These are phyloP conservation scores for Ogataea pini DNA, from an alignment of 805 yeast genomes.

Conservation along the genomic window DNA sequence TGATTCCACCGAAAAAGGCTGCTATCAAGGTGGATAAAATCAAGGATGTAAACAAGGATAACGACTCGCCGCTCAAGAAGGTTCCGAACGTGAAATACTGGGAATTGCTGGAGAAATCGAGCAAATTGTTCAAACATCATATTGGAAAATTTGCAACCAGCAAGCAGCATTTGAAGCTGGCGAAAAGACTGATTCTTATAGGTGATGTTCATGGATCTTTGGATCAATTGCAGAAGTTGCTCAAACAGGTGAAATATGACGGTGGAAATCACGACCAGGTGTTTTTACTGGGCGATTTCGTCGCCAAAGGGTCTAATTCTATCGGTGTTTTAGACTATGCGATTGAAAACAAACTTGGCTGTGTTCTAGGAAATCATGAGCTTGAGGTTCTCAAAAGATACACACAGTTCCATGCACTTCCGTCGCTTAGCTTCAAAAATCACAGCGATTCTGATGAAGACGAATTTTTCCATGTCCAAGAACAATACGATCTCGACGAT, in stretches of 20 bases:
- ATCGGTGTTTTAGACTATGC: slow-evolving; percentile 66
- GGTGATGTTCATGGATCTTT: slow-evolving; percentile 91
- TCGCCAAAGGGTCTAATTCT: slow-evolving; percentile 82
- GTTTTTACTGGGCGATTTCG: slow-evolving; percentile 79
- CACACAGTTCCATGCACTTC: slow-evolving; percentile 56
- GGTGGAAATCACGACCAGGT: slow-evolving; percentile 52
- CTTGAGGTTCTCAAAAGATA: slow-evolving; percentile 66
- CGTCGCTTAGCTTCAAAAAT: slow-evolving; percentile 23
- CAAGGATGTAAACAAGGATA: slow-evolving; percentile 10
- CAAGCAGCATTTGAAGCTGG: slow-evolving; percentile 13
- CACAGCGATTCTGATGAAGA: slow-evolving; percentile 18
- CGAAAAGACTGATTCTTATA: slow-evolving; percentile 59
- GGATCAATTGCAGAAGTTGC: slow-evolving; percentile 51
- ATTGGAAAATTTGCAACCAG: slow-evolving; percentile 16
- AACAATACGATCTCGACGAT: slow-evolving; percentile 37
- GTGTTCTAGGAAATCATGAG: slow-evolving; percentile 91
- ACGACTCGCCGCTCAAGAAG: slow-evolving; percentile 30
- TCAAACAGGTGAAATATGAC: slow-evolving; percentile 51
- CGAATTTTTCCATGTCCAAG: slow-evolving; percentile 14
- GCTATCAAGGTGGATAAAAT: slow-evolving; percentile 14
- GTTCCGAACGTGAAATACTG: slow-evolving; percentile 29
- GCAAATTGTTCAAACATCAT: slow-evolving; percentile 25
- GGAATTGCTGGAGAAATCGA: slow-evolving; percentile 17
- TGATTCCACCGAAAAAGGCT: slow-evolving; percentile 20
- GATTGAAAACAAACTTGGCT: slow-evolving; percentile 57